These are phyloP conservation scores for Arctium lappa DNA, from an alignment of 129 eudicot genomes.

Conservation along the genomic window DNA sequence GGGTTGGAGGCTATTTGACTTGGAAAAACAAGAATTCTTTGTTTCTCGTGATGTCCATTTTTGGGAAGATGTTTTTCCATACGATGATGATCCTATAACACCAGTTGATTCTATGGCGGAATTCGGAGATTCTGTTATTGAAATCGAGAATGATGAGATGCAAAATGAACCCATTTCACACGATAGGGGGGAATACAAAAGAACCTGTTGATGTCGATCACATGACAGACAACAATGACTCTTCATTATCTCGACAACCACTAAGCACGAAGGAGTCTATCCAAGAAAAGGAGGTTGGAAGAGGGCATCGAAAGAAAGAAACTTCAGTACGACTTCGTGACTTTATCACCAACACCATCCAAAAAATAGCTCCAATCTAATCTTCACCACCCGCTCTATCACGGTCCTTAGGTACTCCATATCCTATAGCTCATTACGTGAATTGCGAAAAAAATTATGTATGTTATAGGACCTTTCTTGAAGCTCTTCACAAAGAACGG, in stretches of 20 bases:
- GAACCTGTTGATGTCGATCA: no score
- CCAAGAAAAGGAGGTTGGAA: neutral
- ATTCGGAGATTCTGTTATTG: no score
- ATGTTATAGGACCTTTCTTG: neutral
- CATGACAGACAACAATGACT: no score
- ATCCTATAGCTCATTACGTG: neutral
- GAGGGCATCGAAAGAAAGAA: neutral
- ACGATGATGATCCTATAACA: neutral
- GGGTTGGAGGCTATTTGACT: slow-evolving; percentile 2
- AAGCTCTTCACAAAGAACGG: neutral
- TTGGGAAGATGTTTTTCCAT: neutral
- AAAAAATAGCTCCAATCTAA: no score
- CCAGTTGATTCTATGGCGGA: neutral
- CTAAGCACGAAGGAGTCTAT: neutral
- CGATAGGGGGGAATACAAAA: neutral
- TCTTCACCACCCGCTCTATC: neutral
- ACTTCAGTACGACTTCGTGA: neutral
- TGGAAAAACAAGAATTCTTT: neutral
- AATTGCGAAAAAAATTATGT: neutral
- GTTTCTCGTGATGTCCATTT: neutral
- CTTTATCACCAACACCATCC: neutral
- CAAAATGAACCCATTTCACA: neutral
- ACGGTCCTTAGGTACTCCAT: neutral
- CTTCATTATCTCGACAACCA: neutral
- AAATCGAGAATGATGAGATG: neutral